These are phyloP conservation scores for Melampsora abietis-canadensis DNA, from an alignment of 1,284 basidiomycete genomes.

Conservation along the genomic window DNA sequence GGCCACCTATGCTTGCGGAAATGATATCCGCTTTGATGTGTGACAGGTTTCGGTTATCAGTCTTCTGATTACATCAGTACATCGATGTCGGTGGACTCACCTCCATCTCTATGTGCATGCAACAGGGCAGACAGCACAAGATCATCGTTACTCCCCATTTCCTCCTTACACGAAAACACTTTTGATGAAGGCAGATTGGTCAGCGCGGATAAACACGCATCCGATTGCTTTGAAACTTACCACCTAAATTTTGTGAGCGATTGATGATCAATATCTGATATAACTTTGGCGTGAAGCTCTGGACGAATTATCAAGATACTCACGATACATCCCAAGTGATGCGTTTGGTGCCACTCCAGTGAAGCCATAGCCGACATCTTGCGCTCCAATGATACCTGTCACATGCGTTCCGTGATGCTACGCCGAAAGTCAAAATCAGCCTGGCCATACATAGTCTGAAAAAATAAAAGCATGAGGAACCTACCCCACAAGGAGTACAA, in stretches of 20 bases:
- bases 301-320: background rate
- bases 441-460: too few species aligned
- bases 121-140: slow-evolving; percentile 29
- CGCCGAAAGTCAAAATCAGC: background rate
- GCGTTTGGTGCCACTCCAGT: slow-evolving; percentile 15
- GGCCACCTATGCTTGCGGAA: slow-evolving; percentile 21
- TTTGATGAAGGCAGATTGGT: background rate
- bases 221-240: too few species aligned
- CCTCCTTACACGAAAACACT: slow-evolving; percentile 22
- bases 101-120: slow-evolving; percentile 28
- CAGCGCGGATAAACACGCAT: too few species aligned
- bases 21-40: slow-evolving; percentile 30
- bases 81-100: background rate
- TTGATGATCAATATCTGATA: too few species aligned
- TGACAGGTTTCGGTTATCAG: background rate
- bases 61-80: background rate
- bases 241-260: too few species aligned
- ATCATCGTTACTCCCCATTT: background rate
- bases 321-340: slow-evolving; percentile 14
- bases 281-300: too few species aligned
- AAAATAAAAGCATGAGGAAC: background rate
- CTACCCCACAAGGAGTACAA: slow-evolving; percentile 34
- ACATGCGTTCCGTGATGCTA: slow-evolving; percentile 25
- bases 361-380: slow-evolving; percentile 20
- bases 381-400: slow-evolving; percentile 8